These are phyloP conservation scores for Kodamaea fungicola DNA, from an alignment of 1,139 yeast genomes.

Conservation along the genomic window DNA sequence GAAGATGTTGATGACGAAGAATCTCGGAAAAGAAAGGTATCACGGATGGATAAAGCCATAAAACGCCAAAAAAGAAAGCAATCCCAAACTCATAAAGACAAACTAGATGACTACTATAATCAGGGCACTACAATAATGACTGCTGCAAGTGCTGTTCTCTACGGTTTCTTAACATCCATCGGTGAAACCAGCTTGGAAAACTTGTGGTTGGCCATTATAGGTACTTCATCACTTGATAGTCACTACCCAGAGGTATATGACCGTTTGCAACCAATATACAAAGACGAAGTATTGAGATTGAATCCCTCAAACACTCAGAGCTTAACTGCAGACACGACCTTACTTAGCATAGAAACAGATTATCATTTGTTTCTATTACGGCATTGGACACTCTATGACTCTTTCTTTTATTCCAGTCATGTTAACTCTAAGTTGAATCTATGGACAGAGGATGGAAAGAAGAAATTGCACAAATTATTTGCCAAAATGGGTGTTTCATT, in stretches of 20 bases:
- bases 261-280: slow-evolving; percentile 65
- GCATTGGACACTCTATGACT: slow-evolving; percentile 90
- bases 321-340: slow-evolving; percentile 58
- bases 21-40: slow-evolving; percentile 22
- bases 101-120: slow-evolving; percentile 67
- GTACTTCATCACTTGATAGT: slow-evolving; percentile 77
- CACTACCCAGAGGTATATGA: slow-evolving; percentile 77
- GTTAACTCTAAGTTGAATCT: slow-evolving; percentile 82
- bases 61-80: slow-evolving; percentile 14
- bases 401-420: slow-evolving; percentile 85
- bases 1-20: slow-evolving; percentile 24
- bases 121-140: slow-evolving; percentile 79
- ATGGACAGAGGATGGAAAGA: slow-evolving; percentile 92
- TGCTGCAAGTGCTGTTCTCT: slow-evolving; percentile 75
- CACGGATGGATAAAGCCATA: slow-evolving; percentile 19
- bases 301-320: slow-evolving; percentile 25
- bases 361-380: slow-evolving; percentile 82
- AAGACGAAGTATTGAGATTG: slow-evolving; percentile 80
- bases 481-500: slow-evolving; percentile 96
- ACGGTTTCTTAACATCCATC: slow-evolving; percentile 72
- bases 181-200: slow-evolving; percentile 58
- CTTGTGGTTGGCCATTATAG: slow-evolving; percentile 87
- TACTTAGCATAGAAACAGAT: slow-evolving; percentile 72
- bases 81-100: slow-evolving; percentile 52
- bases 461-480: slow-evolving; percentile 81